These are phyloP conservation scores for Apiospora rasikravindrae DNA, from an alignment of 2,329 filamentous ascomycete genomes.

Conservation along the genomic window DNA sequence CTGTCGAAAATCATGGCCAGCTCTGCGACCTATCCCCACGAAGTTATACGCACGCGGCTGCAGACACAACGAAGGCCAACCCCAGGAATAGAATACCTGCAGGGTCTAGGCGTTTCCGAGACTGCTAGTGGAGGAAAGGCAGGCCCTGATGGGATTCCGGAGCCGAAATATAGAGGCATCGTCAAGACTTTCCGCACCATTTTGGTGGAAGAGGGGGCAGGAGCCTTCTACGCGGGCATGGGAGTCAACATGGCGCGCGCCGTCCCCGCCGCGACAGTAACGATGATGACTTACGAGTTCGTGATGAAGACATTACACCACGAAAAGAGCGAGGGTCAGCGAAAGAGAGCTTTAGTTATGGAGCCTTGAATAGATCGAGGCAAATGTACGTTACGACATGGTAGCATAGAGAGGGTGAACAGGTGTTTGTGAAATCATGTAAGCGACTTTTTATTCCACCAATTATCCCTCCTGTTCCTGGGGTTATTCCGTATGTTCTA, in stretches of 20 bases:
- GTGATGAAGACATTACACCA: slow-evolving; percentile 60
- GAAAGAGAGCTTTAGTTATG: slow-evolving; percentile 30
- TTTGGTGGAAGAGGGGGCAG: slow-evolving; percentile 89
- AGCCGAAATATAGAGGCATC: slow-evolving; percentile 75
- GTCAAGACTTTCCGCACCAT: slow-evolving; percentile 84
- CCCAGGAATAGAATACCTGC: slow-evolving; percentile 57
- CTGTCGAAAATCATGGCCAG: slow-evolving; percentile 94
- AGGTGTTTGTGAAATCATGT: background rate
- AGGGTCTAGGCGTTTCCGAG: slow-evolving; percentile 53
- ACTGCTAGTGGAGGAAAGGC: slow-evolving; percentile 40
- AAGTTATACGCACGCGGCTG: slow-evolving; percentile 89
- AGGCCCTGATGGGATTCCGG: slow-evolving; percentile 24
- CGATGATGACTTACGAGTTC: slow-evolving; percentile 96
- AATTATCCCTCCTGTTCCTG: background rate
- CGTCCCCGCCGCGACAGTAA: slow-evolving; percentile 93
- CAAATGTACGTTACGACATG: background rate
- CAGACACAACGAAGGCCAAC: slow-evolving; percentile 87
- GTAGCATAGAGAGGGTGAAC: background rate
- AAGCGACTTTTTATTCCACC: background rate
- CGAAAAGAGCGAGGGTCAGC: slow-evolving; percentile 45
- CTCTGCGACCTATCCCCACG: slow-evolving; percentile 94
- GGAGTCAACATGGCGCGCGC: slow-evolving; percentile 97
- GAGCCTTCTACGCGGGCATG: slow-evolving; percentile 95
- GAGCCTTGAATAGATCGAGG: slow-evolving; percentile 2
- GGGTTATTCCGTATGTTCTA: background rate